Conservation (phyloP, 163 green algal genomes). For the Chlamydomonas reinhardtii region DNA sequence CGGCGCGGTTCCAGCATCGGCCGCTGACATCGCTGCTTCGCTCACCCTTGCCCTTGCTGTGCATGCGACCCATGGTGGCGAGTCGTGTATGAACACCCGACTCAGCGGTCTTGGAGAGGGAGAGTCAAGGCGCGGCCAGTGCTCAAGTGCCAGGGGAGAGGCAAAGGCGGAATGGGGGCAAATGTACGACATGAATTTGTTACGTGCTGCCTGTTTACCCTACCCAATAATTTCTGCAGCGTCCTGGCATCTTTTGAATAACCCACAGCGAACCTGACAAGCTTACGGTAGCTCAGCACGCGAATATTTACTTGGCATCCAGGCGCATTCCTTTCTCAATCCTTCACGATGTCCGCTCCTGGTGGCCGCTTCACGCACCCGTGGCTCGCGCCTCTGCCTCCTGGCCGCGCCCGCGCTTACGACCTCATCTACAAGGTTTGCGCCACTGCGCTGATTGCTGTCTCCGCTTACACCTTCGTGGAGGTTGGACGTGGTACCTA, state of each 20-base stretch:
- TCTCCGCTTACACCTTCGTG: slow-evolving; percentile 50
- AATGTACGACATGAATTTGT: too few species aligned
- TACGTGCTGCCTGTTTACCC: too few species aligned
- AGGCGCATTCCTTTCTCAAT: background rate
- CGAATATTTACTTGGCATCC: too few species aligned
- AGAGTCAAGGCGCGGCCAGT: background rate
- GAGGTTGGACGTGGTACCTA: slow-evolving; percentile 56
- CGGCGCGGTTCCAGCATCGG: background rate
- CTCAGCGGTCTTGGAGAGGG: slow-evolving; percentile 23
- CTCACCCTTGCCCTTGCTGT: slow-evolving; percentile 84
- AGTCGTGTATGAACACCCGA: slow-evolving; percentile 24
- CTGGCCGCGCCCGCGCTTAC: slow-evolving; percentile 50
- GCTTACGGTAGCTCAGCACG: too few species aligned
- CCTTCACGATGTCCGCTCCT: background rate
- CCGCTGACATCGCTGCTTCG: slow-evolving; percentile 42
- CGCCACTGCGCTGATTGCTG: slow-evolving; percentile 39
- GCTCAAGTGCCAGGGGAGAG: background rate
- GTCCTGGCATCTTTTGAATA: too few species aligned
- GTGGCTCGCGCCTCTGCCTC: slow-evolving; percentile 54
- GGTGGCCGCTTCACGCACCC: slow-evolving; percentile 55
- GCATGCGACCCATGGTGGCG: slow-evolving; percentile 94
- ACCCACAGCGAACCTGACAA: too few species aligned
- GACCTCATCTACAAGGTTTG: slow-evolving; percentile 58
- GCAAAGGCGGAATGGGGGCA: too few species aligned
- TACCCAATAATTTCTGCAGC: too few species aligned